Conservation (phyloP, 768 basidiomycete species). For the Cystobasidium onofrii region DNA sequence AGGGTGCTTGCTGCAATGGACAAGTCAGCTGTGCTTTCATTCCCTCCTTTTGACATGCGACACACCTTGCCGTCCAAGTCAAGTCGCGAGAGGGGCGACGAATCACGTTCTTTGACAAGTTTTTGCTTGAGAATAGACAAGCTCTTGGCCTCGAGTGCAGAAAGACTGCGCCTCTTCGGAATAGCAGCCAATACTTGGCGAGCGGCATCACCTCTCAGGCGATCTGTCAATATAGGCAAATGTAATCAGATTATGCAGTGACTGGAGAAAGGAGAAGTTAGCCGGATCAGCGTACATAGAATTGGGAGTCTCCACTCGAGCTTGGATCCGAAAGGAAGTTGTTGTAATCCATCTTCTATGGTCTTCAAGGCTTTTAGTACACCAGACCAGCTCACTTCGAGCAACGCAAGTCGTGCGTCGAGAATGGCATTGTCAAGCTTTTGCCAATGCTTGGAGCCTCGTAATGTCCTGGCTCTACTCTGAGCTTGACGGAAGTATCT, state of each 20-base stretch:
- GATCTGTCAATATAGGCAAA: too few species aligned
- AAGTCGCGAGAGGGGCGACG: not conserved
- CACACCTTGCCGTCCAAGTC: not conserved
- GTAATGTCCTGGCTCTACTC: not conserved
- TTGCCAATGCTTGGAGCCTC: not conserved
- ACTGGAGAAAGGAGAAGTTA: too few species aligned
- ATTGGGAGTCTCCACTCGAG: not conserved
- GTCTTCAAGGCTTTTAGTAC: not conserved
- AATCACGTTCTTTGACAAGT: not conserved
- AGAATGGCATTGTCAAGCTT: not conserved
- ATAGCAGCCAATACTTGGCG: not conserved
- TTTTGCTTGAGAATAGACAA: not conserved
- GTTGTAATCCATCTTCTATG: not conserved
- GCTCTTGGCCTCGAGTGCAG: not conserved
- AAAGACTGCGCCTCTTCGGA: not conserved
- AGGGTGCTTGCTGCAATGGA: not conserved
- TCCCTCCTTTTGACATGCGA: too few species aligned
- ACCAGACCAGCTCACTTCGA: not conserved
- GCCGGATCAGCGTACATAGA: not conserved
- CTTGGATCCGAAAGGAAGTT: not conserved
- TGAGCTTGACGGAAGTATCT: not conserved
- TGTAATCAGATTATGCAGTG: too few species aligned
- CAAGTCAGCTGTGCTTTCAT: not conserved
- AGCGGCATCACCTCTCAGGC: not conserved
- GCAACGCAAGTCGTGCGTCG: not conserved